phyloP scores from a whole-genome alignment of 176 grass and related monocot species.

The Lolium rigidum region DNA sequence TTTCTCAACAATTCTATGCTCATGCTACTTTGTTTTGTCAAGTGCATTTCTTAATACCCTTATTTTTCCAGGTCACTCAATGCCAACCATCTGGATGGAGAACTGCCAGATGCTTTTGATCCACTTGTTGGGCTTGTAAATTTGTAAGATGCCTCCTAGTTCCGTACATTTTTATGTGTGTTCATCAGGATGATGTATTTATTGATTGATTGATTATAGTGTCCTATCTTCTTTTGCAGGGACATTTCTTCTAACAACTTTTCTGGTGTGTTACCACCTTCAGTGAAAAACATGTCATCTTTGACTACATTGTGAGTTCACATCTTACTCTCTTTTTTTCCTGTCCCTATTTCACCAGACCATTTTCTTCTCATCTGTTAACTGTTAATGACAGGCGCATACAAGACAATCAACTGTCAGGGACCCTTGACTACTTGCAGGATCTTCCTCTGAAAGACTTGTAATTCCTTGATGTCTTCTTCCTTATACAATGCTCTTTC shows the following conservation, averaged over 20 bases:
- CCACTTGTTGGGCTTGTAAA: constrained; percentile 76
- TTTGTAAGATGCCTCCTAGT: constrained; percentile 64
- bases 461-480: constrained; percentile 49
- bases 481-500: neutral
- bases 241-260: constrained; percentile 92
- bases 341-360: neutral
- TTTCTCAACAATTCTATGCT: neutral
- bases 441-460: constrained; percentile 89
- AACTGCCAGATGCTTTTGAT: constrained; percentile 82
- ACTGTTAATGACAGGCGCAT: constrained; percentile 59
- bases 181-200: neutral
- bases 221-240: constrained; percentile 29
- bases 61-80: constrained; percentile 82
- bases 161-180: constrained; percentile 12
- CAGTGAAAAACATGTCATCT: constrained; percentile 78
- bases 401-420: constrained; percentile 82
- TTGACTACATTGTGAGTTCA: constrained; percentile 89
- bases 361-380: constrained; percentile 11
- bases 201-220: constrained; percentile 31
- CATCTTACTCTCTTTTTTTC: constrained; percentile 22
- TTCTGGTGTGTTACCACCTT: constrained; percentile 69
- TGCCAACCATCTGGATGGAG: constrained; percentile 71
- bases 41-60: neutral
- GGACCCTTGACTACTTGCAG: constrained; percentile 74
- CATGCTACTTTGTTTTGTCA: constrained; percentile 15